Conservation (phyloP, 805 yeast species). For the Maudiozyma saulgeensis region DNA sequence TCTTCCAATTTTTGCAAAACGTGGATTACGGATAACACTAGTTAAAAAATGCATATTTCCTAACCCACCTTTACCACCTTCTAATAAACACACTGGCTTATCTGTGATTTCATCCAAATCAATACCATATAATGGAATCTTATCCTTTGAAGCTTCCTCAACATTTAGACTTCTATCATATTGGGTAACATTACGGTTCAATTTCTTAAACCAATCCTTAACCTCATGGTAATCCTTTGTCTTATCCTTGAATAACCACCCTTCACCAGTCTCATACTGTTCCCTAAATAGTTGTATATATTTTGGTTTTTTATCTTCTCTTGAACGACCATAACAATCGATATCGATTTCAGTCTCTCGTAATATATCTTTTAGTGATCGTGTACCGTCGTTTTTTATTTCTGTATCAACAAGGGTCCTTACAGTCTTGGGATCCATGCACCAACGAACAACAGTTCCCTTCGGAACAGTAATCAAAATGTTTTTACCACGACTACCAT, state of each 20-base stretch:
- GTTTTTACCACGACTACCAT: conserved; percentile 80
- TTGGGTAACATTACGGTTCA: conserved; percentile 53
- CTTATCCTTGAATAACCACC: conserved; percentile 82
- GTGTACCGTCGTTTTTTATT: conserved; percentile 9
- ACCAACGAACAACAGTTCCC: conserved; percentile 82
- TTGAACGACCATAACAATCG: conserved; percentile 29
- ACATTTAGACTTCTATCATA: conserved; percentile 52
- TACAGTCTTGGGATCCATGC: conserved; percentile 56
- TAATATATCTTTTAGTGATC: conserved; percentile 19
- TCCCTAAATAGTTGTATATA: conserved; percentile 55
- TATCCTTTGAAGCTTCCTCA: conserved; percentile 54
- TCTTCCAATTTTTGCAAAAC: conserved; percentile 79
- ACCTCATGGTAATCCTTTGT: conserved; percentile 59
- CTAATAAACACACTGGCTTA: conserved; percentile 57
- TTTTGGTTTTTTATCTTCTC: conserved; percentile 29
- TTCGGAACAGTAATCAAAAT: conserved; percentile 78
- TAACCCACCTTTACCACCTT: conserved; percentile 90
- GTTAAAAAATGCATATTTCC: conserved; percentile 95
- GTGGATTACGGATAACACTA: conserved; percentile 73
- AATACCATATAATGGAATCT: conserved; percentile 72
- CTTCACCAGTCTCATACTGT: conserved; percentile 59
- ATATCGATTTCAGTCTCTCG: conserved; percentile 18
- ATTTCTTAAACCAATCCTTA: conserved; percentile 54
- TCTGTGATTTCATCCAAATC: conserved; percentile 56
- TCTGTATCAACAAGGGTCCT: conserved; percentile 22